Evolutionary conservation across 176 grass and related monocot species (phyloP).

Genomic region (Hordeum marinum): DNA sequence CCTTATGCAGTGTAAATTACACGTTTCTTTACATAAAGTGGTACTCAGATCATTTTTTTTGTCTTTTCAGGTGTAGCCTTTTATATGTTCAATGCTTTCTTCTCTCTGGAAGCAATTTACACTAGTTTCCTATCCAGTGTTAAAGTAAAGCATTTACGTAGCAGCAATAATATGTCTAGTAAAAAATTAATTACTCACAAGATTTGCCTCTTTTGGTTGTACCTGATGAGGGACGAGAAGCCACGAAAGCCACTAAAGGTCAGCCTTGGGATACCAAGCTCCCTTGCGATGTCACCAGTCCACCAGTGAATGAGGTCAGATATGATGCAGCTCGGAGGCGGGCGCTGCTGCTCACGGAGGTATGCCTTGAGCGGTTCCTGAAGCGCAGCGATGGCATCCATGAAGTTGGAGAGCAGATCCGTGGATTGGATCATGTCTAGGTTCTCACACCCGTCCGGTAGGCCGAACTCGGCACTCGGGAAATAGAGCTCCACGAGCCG

Average conservation of each 20-base stretch:
- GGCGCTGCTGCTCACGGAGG: conserved; percentile 22
- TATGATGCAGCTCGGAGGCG: conserved; percentile 52
- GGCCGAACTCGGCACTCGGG: conserved; percentile 39
- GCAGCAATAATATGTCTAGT: neutral
- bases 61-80: neutral
- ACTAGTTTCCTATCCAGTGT: neutral
- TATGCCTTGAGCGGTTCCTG: conserved; percentile 25
- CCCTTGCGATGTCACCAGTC: conserved; percentile 53
- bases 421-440: conserved; percentile 29
- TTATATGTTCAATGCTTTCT: neutral
- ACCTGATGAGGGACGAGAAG: conserved; percentile 44
- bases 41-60: neutral
- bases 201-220: neutral
- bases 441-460: conserved; percentile 60
- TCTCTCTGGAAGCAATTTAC: neutral
- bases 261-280: conserved; percentile 50
- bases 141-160: neutral
- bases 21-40: neutral
- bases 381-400: conserved; percentile 44
- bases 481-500: conserved; percentile 44
- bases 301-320: conserved; percentile 44
- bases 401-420: conserved; percentile 28
- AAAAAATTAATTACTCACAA: neutral
- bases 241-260: conserved; percentile 39
- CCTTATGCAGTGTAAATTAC: neutral